Evolutionary conservation across 495 filamentous ascomycete species (phyloP).

Genomic region (Chaetomidium leptoderma): DNA sequence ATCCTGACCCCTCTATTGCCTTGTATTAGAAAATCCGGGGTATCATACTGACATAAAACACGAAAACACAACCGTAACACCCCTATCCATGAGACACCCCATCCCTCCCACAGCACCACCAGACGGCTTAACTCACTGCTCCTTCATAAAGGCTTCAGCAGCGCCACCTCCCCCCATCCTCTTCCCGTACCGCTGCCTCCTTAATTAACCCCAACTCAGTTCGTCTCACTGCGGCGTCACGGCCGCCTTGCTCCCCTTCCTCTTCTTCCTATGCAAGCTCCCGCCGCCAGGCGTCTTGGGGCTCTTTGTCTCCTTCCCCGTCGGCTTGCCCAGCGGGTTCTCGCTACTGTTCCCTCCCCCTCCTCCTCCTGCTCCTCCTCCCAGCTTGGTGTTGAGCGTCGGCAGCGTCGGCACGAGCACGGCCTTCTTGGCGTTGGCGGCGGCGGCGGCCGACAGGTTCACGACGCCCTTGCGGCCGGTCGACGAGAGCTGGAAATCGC

Average conservation of each 20-base stretch:
- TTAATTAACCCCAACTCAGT: no score
- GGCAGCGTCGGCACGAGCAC: constrained; percentile 20
- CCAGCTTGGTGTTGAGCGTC: constrained; percentile 39
- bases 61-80: not conserved
- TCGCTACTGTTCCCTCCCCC: constrained; percentile 30
- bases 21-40: not conserved
- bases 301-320: constrained; percentile 46
- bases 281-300: constrained; percentile 43
- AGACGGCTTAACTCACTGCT: not conserved
- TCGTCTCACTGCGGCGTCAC: constrained; percentile 23
- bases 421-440: constrained; percentile 5
- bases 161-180: not conserved
- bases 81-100: not conserved
- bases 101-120: not conserved
- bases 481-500: constrained; percentile 72
- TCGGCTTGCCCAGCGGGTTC: constrained; percentile 20
- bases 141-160: not conserved
- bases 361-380: constrained; percentile 30
- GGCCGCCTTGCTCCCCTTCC: constrained; percentile 58
- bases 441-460: constrained; percentile 26
- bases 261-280: constrained; percentile 44
- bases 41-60: not conserved
- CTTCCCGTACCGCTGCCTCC: not conserved
- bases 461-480: constrained; percentile 46
- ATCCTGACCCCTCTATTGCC: not conserved